These are phyloP conservation scores for Conringia planisiliqua DNA, from an alignment of 345 rosid species.

Conservation along the genomic window DNA sequence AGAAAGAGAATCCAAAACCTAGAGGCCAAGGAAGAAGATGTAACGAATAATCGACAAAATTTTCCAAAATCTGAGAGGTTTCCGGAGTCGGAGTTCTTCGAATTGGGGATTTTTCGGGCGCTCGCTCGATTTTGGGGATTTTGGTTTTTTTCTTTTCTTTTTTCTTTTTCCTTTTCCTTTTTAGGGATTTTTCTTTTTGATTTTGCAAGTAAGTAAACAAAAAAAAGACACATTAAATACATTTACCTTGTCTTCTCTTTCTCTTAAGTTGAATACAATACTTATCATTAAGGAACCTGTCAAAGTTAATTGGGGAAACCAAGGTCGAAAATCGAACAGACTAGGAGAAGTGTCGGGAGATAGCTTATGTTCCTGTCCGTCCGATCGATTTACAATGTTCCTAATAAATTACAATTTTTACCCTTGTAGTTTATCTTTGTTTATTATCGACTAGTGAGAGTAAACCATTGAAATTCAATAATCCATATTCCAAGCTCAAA, in stretches of 20 bases:
- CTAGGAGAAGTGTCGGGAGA: background rate
- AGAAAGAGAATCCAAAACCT: slow-evolving; percentile 3
- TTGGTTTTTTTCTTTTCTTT: background rate
- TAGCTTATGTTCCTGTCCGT: slow-evolving; percentile 20
- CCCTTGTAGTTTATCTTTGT: background rate
- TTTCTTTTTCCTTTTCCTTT: background rate
- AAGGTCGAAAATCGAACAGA: background rate
- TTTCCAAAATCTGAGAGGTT: background rate
- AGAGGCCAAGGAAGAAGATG: background rate
- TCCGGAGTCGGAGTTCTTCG: slow-evolving; percentile 1
- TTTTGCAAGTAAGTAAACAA: background rate
- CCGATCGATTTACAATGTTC: slow-evolving; percentile 4
- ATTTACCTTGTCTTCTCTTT: slow-evolving; percentile 14
- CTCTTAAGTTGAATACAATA: background rate
- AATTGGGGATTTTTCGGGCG: slow-evolving; percentile 11
- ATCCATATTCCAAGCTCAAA: background rate
- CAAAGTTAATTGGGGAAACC: slow-evolving; percentile 4
- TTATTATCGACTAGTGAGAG: background rate
- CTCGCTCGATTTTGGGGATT: slow-evolving; percentile 29
- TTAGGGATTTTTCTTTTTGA: background rate
- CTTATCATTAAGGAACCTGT: slow-evolving; percentile 4
- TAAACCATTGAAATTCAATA: background rate
- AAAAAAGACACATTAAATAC: slow-evolving; percentile 21
- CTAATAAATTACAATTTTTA: background rate
- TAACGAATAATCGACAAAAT: slow-evolving; percentile 15